A percentile compares a stretch with the other conserved stretches of the same genome.
phyloP scores from a whole-genome alignment of 2,329 filamentous ascomycete species.

The Ramularia endophylla region DNA sequence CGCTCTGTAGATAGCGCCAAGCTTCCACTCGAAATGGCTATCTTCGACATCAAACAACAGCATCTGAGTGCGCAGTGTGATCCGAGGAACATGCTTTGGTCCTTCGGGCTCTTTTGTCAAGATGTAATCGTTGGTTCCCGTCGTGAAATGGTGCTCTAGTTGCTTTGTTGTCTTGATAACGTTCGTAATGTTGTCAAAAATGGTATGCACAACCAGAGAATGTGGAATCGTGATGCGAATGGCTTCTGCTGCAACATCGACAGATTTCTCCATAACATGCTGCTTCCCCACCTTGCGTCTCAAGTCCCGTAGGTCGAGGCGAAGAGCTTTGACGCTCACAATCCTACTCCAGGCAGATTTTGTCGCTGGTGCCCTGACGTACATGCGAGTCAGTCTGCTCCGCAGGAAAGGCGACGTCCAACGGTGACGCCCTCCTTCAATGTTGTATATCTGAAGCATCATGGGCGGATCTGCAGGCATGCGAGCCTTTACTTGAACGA shows the following conservation, averaged over 20 bases:
- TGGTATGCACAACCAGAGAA: conserved; percentile 79
- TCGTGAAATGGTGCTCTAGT: conserved; percentile 87
- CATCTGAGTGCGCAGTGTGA: conserved; percentile 75
- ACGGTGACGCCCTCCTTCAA: conserved; percentile 78
- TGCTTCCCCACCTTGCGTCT: conserved; percentile 55
- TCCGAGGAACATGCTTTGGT: conserved; percentile 78
- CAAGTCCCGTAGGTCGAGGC: conserved; percentile 73
- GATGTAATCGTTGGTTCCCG: conserved; percentile 81
- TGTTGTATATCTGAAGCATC: conserved; percentile 79
- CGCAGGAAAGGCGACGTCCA: conserved; percentile 80
- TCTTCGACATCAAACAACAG: conserved; percentile 92
- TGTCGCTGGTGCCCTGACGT: conserved; percentile 80
- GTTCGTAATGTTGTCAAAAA: conserved; percentile 92
- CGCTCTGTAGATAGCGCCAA: conserved; percentile 87
- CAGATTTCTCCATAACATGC: conserved; percentile 66
- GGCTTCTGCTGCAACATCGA: conserved; percentile 79
- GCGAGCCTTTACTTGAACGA: conserved; percentile 81
- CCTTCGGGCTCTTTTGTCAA: conserved; percentile 78
- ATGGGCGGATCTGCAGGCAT: conserved; percentile 86
- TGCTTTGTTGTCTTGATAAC: conserved; percentile 81
- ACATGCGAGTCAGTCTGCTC: conserved; percentile 73
- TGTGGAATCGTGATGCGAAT: conserved; percentile 85
- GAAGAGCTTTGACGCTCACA: conserved; percentile 72
- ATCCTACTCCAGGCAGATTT: conserved; percentile 79
- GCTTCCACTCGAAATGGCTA: conserved; percentile 94